phyloP scores from a whole-genome alignment of 371 early-diverging fungal genomes.

The Syncephalastrum sp. region DNA sequence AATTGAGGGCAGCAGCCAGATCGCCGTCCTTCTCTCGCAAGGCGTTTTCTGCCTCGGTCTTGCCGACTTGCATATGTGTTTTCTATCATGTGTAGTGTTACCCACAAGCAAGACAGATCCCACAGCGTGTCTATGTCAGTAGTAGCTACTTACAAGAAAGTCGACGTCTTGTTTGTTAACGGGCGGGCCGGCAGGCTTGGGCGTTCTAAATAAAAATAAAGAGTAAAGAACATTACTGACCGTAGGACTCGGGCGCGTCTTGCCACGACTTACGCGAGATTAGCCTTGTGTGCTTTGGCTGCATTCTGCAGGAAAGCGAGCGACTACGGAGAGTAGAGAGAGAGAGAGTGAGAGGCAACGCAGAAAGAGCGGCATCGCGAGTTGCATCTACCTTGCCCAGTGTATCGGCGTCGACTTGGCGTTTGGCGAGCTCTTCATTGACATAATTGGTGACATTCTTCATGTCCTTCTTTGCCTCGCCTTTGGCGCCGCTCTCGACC shows the following conservation, averaged over 20 bases:
- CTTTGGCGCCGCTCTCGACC: conserved; percentile 36
- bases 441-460: conserved; percentile 40
- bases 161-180: conserved; percentile 42
- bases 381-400: conserved; percentile 30
- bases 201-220: not conserved
- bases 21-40: conserved; percentile 14
- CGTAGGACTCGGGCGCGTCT: not conserved
- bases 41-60: conserved; percentile 10
- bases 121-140: not conserved
- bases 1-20: conserved; percentile 37
- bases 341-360: not conserved
- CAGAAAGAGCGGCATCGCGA: not conserved
- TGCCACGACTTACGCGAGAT: conserved; percentile 14
- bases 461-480: conserved; percentile 49
- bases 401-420: conserved; percentile 38
- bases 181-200: conserved; percentile 24
- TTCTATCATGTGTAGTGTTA: conserved; percentile 17
- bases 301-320: conserved; percentile 37
- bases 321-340: conserved; percentile 21
- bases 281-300: conserved; percentile 28
- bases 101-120: not conserved
- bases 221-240: not conserved
- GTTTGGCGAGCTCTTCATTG: conserved; percentile 35
- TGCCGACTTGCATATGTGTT: conserved; percentile 40
- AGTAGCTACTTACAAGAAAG: conserved; percentile 27